These are phyloP conservation scores for Serendipita indica DNA, from an alignment of 768 basidiomycete species.

Conservation along the genomic window DNA sequence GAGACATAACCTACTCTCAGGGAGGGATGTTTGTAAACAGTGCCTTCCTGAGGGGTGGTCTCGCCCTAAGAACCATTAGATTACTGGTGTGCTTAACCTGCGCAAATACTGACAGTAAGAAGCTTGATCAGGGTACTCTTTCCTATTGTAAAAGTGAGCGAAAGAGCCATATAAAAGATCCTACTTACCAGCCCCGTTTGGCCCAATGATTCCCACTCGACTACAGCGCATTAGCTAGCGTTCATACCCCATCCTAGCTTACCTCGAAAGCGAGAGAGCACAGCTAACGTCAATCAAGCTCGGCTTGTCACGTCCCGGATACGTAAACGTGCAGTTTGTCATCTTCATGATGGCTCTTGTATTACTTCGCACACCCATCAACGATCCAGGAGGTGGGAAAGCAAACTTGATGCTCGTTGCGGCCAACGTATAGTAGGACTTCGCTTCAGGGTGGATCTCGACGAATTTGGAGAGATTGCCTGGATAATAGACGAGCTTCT, in stretches of 20 bases:
- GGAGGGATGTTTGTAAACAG: conserved; percentile 86
- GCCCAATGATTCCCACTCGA: conserved; percentile 82
- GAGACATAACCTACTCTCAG: conserved; percentile 93
- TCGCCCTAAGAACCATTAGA: conserved; percentile 47
- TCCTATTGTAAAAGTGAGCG: neutral
- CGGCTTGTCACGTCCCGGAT: conserved; percentile 68
- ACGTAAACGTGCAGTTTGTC: conserved; percentile 81
- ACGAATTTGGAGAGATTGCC: conserved; percentile 89
- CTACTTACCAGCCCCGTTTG: conserved; percentile 93
- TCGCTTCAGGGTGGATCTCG: conserved; percentile 78
- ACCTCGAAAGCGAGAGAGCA: conserved; percentile 86
- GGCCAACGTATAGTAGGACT: conserved; percentile 90
- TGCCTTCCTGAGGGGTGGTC: conserved; percentile 77
- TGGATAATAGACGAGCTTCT: conserved; percentile 91
- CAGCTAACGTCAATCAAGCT: conserved; percentile 81
- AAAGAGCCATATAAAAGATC: neutral
- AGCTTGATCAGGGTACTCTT: conserved; percentile 71
- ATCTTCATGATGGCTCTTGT: conserved; percentile 94
- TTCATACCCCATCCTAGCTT: conserved; percentile 18
- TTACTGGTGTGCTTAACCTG: conserved; percentile 11
- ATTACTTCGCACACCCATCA: conserved; percentile 94
- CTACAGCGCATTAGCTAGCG: conserved; percentile 28
- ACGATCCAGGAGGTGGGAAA: conserved; percentile 87
- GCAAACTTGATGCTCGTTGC: conserved; percentile 89
- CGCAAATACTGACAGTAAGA: conserved; percentile 40